Evolutionary conservation across 2,329 filamentous ascomycete genomes (phyloP).

Genomic region (Geosmithia morbida): DNA sequence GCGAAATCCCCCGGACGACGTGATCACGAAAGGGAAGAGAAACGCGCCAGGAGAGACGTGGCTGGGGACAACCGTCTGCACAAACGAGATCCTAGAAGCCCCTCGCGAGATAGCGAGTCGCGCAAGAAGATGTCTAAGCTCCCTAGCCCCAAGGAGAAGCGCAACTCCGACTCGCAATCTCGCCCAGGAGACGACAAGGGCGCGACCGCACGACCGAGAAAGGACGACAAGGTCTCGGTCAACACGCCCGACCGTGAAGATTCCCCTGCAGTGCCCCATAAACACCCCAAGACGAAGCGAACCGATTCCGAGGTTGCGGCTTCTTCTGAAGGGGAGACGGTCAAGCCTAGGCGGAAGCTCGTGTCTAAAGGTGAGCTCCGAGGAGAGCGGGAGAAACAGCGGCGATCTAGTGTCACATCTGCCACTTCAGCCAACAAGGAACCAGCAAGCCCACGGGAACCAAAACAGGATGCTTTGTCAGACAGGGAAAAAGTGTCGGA

Average conservation of each 20-base stretch:
- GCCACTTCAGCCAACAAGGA: conserved; percentile 38
- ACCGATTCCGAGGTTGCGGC: conserved; percentile 36
- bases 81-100: conserved; percentile 34
- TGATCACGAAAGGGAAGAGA: conserved; percentile 25
- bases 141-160: conserved; percentile 34
- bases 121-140: conserved; percentile 27
- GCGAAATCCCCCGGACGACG: conserved; percentile 34
- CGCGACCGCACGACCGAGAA: conserved; percentile 36
- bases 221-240: conserved; percentile 35
- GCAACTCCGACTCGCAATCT: conserved; percentile 25
- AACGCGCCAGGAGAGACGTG: conserved; percentile 27
- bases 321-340: conserved; percentile 41
- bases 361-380: conserved; percentile 49
- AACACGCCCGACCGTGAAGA: conserved; percentile 37
- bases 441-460: conserved; percentile 35
- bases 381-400: conserved; percentile 42
- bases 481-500: conserved; percentile 36
- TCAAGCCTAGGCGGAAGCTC: conserved; percentile 47
- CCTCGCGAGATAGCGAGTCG: conserved; percentile 26
- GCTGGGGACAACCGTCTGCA: conserved; percentile 24
- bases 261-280: conserved; percentile 31
- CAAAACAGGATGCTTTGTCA: conserved; percentile 28
- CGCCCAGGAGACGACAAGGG: conserved; percentile 36
- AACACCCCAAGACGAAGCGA: conserved; percentile 34
- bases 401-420: conserved; percentile 43